Evolutionary conservation across 2,329 filamentous ascomycete genomes (phyloP).

Genomic region (Hypoxylon sp.): DNA sequence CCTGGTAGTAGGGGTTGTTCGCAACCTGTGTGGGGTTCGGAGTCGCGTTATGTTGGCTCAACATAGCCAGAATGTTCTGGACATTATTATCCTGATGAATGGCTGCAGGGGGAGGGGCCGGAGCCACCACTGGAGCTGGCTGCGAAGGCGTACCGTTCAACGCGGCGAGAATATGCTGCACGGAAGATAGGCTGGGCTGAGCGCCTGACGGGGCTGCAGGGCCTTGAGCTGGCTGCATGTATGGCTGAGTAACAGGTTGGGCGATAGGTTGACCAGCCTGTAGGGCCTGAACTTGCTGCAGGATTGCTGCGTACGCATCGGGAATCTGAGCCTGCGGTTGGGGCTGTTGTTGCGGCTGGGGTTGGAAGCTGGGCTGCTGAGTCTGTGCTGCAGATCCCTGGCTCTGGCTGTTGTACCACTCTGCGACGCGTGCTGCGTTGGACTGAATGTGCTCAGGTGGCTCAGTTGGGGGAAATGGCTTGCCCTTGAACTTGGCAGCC

Average conservation of each 20-base stretch:
- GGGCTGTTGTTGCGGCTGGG: slow-evolving; percentile 35
- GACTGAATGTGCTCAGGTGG: slow-evolving; percentile 68
- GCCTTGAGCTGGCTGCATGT: slow-evolving; percentile 41
- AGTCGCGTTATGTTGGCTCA: slow-evolving; percentile 21
- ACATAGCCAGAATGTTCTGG: slow-evolving; percentile 15
- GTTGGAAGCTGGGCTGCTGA: slow-evolving; percentile 52
- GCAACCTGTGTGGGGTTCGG: not conserved
- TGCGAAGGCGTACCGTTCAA: not conserved
- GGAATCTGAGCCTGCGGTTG: not conserved
- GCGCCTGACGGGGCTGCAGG: slow-evolving; percentile 45
- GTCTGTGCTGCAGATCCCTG: slow-evolving; percentile 58
- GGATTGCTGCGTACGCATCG: slow-evolving; percentile 29
- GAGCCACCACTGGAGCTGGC: slow-evolving; percentile 5
- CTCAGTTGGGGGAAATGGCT: slow-evolving; percentile 65
- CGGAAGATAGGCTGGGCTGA: slow-evolving; percentile 2
- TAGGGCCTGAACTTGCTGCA: slow-evolving; percentile 50
- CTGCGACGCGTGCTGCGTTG: slow-evolving; percentile 62
- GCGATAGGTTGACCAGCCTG: slow-evolving; percentile 42
- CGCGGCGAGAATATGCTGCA: slow-evolving; percentile 9
- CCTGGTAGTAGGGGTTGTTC: slow-evolving; percentile 38
- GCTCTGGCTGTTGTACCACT: slow-evolving; percentile 68
- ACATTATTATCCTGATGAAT: slow-evolving; percentile 15
- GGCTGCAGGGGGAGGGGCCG: slow-evolving; percentile 24
- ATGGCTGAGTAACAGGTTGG: slow-evolving; percentile 21
- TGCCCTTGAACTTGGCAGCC: slow-evolving; percentile 60